These are phyloP conservation scores for Stenocarpella maydis DNA, from an alignment of 2,329 filamentous ascomycete genomes.

Conservation along the genomic window DNA sequence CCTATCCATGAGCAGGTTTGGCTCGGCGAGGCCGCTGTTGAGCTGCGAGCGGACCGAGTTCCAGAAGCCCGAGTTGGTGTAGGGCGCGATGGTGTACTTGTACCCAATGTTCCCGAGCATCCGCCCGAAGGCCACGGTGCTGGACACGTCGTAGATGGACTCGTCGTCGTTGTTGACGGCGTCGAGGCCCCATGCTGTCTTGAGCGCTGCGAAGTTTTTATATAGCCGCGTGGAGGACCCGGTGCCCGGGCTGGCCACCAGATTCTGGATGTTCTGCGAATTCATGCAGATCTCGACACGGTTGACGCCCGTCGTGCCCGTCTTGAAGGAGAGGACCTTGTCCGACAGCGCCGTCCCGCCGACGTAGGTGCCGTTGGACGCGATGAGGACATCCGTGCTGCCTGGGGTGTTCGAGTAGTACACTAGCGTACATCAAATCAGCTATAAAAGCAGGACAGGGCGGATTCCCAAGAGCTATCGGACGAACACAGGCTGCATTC, in stretches of 20 bases:
- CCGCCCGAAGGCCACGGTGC: conserved; percentile 51
- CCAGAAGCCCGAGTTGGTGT: conserved; percentile 52
- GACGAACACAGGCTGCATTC: too few species aligned
- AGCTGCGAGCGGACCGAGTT: conserved; percentile 42
- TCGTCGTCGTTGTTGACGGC: conserved; percentile 58
- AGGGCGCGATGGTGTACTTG: conserved; percentile 53
- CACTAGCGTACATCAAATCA: conserved; percentile 30
- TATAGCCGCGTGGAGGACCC: conserved; percentile 46
- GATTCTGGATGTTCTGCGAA: conserved; percentile 49
- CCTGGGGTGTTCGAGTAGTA: conserved; percentile 55
- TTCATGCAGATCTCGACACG: conserved; percentile 55
- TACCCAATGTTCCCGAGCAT: conserved; percentile 53
- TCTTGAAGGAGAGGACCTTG: conserved; percentile 54
- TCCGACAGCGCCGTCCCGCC: conserved; percentile 57
- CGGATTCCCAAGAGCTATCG: neutral
- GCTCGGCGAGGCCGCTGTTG: conserved; percentile 42
- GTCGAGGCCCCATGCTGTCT: conserved; percentile 52
- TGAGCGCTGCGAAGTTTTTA: conserved; percentile 51
- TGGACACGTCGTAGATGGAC: conserved; percentile 51
- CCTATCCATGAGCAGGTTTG: conserved; percentile 45
- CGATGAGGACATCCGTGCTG: conserved; percentile 47
- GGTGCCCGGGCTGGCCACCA: conserved; percentile 47
- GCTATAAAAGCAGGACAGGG: neutral
- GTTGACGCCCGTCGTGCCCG: conserved; percentile 44
- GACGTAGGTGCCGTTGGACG: conserved; percentile 53